Percentiles rank a stretch among this genome's conserved stretches.
Conservation (phyloP, 176 grass and related monocot genomes). For the Hyparrhenia diplandra region DNA sequence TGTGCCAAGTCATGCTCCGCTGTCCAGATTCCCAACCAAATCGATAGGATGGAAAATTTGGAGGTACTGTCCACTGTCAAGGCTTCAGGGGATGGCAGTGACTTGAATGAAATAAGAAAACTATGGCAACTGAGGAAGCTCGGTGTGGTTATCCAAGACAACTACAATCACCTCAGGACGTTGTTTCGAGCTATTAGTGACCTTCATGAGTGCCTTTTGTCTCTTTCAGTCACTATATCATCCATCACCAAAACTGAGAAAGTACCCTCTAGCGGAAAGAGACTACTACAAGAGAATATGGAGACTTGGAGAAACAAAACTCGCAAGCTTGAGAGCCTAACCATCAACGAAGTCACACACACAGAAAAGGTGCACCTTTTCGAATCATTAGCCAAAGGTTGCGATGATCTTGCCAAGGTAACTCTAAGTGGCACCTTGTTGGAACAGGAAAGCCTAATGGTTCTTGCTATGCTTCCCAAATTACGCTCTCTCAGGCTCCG, state of each 20-base stretch:
- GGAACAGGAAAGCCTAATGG: not conserved
- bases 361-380: not conserved
- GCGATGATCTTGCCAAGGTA: constrained; percentile 3
- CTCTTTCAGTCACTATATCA: not conserved
- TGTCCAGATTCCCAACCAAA: not conserved
- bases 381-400: not conserved
- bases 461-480: not conserved
- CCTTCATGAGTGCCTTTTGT: not conserved
- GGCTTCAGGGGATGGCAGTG: not conserved
- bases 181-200: not conserved
- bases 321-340: constrained; percentile 27
- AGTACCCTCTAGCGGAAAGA: not conserved
- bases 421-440: not conserved
- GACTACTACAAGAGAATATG: not conserved
- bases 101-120: not conserved
- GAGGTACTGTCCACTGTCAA: constrained; percentile 14
- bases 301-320: not conserved
- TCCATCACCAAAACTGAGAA: not conserved
- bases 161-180: not conserved
- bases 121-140: not conserved
- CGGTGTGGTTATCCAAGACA: not conserved
- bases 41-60: not conserved
- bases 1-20: not conserved
- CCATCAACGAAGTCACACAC: not conserved
- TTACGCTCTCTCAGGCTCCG: not conserved